A percentile compares a stretch with the other conserved stretches of the same genome.
These are phyloP conservation scores for Rhododendron molle DNA, from an alignment of 148 eudicot genomes.

Conservation along the genomic window DNA sequence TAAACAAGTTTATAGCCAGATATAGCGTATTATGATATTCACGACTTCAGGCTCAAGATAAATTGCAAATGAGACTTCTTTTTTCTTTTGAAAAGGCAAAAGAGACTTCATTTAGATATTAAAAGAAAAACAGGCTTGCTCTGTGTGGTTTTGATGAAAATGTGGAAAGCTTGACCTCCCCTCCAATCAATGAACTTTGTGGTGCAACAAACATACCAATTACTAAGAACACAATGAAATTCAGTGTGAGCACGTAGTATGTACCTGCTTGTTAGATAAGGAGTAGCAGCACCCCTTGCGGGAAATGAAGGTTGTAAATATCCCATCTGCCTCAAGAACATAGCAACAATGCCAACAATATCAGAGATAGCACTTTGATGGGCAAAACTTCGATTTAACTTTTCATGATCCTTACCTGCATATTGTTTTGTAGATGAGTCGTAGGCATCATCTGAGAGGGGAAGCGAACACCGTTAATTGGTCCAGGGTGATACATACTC, in stretches of 20 bases:
- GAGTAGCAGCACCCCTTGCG: conserved; percentile 9
- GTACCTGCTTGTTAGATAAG: conserved; percentile 43
- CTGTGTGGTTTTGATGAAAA: not conserved
- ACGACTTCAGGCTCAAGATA: not conserved
- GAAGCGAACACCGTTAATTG: conserved; percentile 13
- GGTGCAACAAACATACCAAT: not conserved
- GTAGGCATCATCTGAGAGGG: conserved; percentile 24
- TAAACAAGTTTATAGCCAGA: not conserved
- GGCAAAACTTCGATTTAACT: not conserved
- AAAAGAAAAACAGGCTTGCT: not conserved
- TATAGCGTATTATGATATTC: not conserved
- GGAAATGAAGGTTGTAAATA: conserved; percentile 24
- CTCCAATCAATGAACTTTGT: not conserved
- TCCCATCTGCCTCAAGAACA: conserved; percentile 33
- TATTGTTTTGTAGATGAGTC: conserved; percentile 9
- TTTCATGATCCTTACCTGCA: conserved; percentile 17
- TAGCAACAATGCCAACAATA: not conserved
- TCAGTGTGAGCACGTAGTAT: not conserved
- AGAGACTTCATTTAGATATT: too few species aligned
- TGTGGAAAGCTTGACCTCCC: not conserved
- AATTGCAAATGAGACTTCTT: not conserved
- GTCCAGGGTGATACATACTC: conserved; percentile 14
- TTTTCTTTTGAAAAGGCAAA: too few species aligned
- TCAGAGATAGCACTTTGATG: not conserved
- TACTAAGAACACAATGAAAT: not conserved